Conservation (phyloP, 1,139 yeast genomes). For the Kodamaea derodonti region DNA sequence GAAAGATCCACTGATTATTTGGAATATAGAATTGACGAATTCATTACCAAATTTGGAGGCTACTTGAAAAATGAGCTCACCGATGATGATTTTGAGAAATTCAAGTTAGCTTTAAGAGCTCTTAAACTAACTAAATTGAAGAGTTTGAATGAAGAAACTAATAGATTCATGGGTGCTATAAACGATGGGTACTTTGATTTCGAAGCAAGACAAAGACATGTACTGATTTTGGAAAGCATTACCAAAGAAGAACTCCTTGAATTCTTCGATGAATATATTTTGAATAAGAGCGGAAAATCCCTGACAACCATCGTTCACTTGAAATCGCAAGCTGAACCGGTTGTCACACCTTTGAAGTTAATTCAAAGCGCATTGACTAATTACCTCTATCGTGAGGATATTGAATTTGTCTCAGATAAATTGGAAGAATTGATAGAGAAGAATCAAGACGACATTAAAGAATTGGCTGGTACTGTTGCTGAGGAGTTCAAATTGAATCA, state of each 20-base stretch:
- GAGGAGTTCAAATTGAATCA: constrained; percentile 8
- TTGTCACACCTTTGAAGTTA: constrained; percentile 19
- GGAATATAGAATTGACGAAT: constrained; percentile 71
- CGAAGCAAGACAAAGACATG: constrained; percentile 52
- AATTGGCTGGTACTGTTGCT: constrained; percentile 12
- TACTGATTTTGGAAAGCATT: constrained; percentile 49
- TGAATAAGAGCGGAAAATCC: constrained; percentile 22
- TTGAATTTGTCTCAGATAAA: constrained; percentile 24
- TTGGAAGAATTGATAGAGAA: constrained; percentile 23
- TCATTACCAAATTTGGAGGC: constrained; percentile 42
- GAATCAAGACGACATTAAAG: constrained; percentile 14
- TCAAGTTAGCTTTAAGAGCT: constrained; percentile 63
- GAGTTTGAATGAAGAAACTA: constrained; percentile 73
- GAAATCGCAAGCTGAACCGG: constrained; percentile 51
- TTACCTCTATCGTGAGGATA: constrained; percentile 20
- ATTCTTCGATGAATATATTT: constrained; percentile 49
- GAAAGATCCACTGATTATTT: constrained; percentile 74
- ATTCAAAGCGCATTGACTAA: constrained; percentile 27
- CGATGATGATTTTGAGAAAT: constrained; percentile 62
- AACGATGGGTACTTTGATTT: constrained; percentile 79
- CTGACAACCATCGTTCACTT: constrained; percentile 63
- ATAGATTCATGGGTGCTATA: constrained; percentile 63
- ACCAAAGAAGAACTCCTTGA: constrained; percentile 54
- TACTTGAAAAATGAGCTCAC: constrained; percentile 38
- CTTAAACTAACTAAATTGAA: constrained; percentile 69